These are phyloP conservation scores for Hydrangea macrophylla DNA, from an alignment of 148 eudicot species.

Conservation along the genomic window DNA sequence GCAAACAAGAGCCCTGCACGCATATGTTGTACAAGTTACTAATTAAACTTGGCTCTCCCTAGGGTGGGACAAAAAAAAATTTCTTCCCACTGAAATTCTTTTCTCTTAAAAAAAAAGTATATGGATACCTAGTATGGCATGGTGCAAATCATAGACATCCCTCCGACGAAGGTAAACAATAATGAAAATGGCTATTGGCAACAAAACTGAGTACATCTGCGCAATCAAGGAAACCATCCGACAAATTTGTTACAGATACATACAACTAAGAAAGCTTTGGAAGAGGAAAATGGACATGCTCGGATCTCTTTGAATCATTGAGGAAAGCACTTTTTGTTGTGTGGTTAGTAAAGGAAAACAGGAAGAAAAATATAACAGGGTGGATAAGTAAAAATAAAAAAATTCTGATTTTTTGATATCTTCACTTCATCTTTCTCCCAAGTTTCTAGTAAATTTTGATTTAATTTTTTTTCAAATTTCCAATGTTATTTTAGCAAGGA, in stretches of 20 bases:
- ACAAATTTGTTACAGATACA: not conserved
- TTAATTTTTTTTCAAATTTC: no score
- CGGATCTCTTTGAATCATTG: not conserved
- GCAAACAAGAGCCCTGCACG: slow-evolving; percentile 62
- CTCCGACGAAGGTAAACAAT: slow-evolving; percentile 48
- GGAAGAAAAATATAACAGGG: no score
- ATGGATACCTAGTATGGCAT: slow-evolving; percentile 59
- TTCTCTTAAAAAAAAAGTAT: not conserved
- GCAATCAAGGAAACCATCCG: not conserved
- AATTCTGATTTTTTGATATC: no score
- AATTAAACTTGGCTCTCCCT: not conserved
- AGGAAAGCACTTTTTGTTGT: no score
- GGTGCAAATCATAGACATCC: slow-evolving; percentile 84
- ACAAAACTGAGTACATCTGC: slow-evolving; percentile 55
- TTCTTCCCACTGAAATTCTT: not conserved
- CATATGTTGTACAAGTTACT: not conserved
- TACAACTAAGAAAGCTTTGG: not conserved
- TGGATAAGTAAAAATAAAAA: no score
- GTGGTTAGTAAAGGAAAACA: no score
- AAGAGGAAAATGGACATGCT: not conserved
- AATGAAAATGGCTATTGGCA: slow-evolving; percentile 56
- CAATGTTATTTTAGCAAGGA: no score
- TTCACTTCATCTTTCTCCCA: no score
- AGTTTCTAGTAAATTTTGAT: no score
- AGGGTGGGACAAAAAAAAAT: not conserved